Evolutionary conservation across 768 basidiomycete genomes (phyloP).

Genomic region (Suillus tomentosus): DNA sequence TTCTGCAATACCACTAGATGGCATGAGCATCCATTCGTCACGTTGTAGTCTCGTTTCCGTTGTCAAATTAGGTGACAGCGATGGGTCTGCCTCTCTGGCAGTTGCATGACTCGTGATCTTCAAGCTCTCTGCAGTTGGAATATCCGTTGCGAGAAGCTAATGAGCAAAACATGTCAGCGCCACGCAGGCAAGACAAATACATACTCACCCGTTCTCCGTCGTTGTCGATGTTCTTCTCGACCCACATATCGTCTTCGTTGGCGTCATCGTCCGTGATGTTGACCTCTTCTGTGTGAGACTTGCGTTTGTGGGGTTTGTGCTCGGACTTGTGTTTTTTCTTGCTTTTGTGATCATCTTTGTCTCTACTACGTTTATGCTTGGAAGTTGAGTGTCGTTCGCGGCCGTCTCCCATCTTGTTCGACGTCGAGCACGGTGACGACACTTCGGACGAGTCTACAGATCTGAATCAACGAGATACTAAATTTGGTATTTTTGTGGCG

Average conservation of each 20-base stretch:
- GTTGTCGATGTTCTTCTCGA: constrained; percentile 83
- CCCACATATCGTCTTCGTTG: constrained; percentile 78
- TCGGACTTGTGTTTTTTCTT: constrained; percentile 59
- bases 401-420: constrained; percentile 24
- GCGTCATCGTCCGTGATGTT: constrained; percentile 70
- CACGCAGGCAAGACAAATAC: neutral
- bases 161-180: constrained; percentile 12
- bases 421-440: neutral
- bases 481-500: neutral
- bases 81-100: constrained; percentile 43
- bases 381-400: constrained; percentile 20
- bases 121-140: constrained; percentile 75
- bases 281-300: constrained; percentile 32
- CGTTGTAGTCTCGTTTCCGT: constrained; percentile 59
- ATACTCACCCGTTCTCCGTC: constrained; percentile 70
- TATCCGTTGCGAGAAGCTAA: constrained; percentile 68
- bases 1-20: constrained; percentile 26
- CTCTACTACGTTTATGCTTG: constrained; percentile 32
- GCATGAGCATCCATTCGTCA: constrained; percentile 90
- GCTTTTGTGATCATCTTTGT: constrained; percentile 44
- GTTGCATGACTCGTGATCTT: constrained; percentile 64
- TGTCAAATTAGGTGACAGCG: constrained; percentile 46
- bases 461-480: neutral
- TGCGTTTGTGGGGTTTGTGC: constrained; percentile 40
- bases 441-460: neutral